Conservation (phyloP, 2,329 filamentous ascomycete genomes). For the Neonectria sp. region DNA sequence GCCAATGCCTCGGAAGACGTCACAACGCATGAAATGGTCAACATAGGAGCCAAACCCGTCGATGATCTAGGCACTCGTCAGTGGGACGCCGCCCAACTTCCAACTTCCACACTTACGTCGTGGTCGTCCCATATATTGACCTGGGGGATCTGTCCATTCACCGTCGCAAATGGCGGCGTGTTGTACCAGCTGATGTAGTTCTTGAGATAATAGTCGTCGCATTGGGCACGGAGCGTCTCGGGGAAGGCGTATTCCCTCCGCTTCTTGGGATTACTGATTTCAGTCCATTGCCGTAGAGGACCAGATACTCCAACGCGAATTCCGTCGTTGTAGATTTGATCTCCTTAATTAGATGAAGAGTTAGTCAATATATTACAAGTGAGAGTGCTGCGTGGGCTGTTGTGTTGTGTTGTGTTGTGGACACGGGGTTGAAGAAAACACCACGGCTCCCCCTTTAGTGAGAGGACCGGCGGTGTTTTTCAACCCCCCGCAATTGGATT, state of each 20-base stretch:
- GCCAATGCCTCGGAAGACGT: conserved; percentile 93
- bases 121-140: conserved; percentile 99
- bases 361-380: too few species aligned
- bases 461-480: too few species aligned
- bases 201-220: conserved; percentile 92
- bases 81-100: neutral
- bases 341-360: conserved; percentile 58
- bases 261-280: conserved; percentile 85
- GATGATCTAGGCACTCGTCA: conserved; percentile 77
- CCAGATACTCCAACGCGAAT: conserved; percentile 81
- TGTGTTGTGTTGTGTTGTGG: too few species aligned
- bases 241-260: conserved; percentile 86
- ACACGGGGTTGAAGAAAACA: too few species aligned
- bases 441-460: too few species aligned
- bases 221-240: conserved; percentile 82
- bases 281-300: conserved; percentile 86
- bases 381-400: too few species aligned
- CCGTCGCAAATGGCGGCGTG: conserved; percentile 86
- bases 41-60: conserved; percentile 96
- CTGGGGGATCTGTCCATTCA: conserved; percentile 94
- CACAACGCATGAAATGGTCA: conserved; percentile 92
- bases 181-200: conserved; percentile 91
- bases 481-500: too few species aligned
- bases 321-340: conserved; percentile 97
- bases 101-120: conserved; percentile 68